Base-by-base conservation (phyloP, 257 asterid species). In the Nicotiana paniculata region DNA sequence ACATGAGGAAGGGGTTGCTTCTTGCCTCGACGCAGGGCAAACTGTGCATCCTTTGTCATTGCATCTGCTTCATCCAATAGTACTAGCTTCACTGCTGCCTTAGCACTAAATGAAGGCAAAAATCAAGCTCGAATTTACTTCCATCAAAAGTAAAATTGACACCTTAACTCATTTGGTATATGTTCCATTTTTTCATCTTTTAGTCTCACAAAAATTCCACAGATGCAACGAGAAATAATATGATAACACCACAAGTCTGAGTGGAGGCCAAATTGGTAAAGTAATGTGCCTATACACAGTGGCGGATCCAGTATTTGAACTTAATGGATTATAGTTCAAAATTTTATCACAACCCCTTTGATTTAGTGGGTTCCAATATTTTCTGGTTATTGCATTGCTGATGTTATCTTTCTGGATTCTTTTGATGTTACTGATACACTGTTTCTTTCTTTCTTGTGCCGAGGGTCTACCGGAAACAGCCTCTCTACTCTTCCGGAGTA, bases 1-100 rank as follows among this genome's bases (percentile, higher is more conserved):
- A 75, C 10, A 51, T 75, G 63, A 75, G 55, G 13, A 77, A 48
- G 77, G 55, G 82, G 61, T 62, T 62, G 48, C 21, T 79, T 70
- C 90, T 86, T 90, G 92, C 99, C 99, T 94, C 99, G 91, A 10
- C 99, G 99, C 35, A 96, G 90, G 81, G 99, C 98, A 83, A 94
- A 93, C 84, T 96, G 98, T 75, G 99, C 99, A 86, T 96, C 99
- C 91, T 96, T 96, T 75, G 98, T 96, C 99, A 96, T 96, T 78
- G 99, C 99, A 92, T 96, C 99, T 81, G 98, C 90, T 88, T 96
- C 99, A 66, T 96, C 99, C 94, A 96, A 85, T 63, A 96, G 87
- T 82, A 96, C 93, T 90, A 96, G 68, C 86, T 96, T 96, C 54
- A 96, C 97, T 63, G 97, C 83, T 72, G 90, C 64, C 85, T 94